These are phyloP conservation scores for Aspergillus phoenicis DNA, from an alignment of 2,329 filamentous ascomycete species.

Conservation along the genomic window DNA sequence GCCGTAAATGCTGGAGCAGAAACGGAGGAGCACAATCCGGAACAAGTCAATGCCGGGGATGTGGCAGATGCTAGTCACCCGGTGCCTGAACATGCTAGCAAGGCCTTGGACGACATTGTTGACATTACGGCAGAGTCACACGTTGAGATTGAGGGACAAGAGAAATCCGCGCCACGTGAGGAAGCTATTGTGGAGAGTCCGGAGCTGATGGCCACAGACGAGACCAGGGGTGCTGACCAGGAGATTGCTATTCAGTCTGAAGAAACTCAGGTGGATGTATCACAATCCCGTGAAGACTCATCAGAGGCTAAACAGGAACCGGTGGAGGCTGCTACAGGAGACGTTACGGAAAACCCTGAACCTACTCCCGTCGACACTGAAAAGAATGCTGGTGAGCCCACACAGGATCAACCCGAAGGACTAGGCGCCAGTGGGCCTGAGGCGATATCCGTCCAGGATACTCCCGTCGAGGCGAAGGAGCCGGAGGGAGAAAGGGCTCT, in stretches of 20 bases:
- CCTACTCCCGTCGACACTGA: slow-evolving; percentile 10
- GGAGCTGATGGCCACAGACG: background rate
- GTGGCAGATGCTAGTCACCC: background rate
- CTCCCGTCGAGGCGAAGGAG: background rate
- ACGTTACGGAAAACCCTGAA: background rate
- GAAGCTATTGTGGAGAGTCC: background rate
- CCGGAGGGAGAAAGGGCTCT: background rate
- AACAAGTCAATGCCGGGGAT: background rate
- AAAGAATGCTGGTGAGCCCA: slow-evolving; percentile 4
- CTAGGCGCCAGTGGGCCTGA: slow-evolving; percentile 1
- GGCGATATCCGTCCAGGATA: background rate
- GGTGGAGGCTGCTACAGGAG: background rate
- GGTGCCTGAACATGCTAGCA: background rate
- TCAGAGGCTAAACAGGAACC: background rate
- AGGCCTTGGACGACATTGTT: background rate
- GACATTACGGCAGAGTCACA: background rate
- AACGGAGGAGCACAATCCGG: background rate
- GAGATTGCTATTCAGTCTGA: background rate
- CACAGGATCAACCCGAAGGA: slow-evolving; percentile 13
- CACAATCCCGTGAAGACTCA: background rate
- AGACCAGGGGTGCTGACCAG: background rate
- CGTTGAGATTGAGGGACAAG: background rate
- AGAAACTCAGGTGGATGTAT: background rate
- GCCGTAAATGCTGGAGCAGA: background rate
- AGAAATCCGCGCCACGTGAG: background rate